Evolutionary conservation across 2,329 filamentous ascomycete genomes (phyloP), one percentile per base, ranked within the genome.

Genomic region (Epichloe brachyelytri): DNA sequence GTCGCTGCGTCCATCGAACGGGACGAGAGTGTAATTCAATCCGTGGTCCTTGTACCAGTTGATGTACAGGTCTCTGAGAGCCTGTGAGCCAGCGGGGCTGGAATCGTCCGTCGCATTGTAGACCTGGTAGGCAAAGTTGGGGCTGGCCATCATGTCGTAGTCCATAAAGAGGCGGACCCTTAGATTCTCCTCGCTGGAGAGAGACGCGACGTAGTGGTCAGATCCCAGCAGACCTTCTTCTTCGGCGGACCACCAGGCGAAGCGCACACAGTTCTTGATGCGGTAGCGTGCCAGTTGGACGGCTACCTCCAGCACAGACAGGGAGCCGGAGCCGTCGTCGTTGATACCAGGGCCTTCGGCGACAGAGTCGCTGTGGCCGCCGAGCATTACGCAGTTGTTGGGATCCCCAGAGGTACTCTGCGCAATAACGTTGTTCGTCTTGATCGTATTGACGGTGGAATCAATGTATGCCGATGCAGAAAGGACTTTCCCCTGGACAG

Each of bases 1-100:
- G 66, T 93, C 87, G 55, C 82, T 87, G 53, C 86, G 81, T 6
- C 86, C 86, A 58, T 88, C 83, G 57, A 93, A 91, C 2, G 80
- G 77, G 30, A 86, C 86, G 52, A 85, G 79, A 0, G 80, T 85
- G 62, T 82, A 83, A 65, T 82, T 81, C 51, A 82, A 72, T 1
- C 74, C 81, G 20, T 82, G 72, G 2, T 71, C 66, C 54, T 73
- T 66, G 68, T 84, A 89, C 74, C 78, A 88, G 46, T 81, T 71
- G 19, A 82, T 70, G 63, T 87, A 88, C 37, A 88, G 69, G 53
- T 82, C 69, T 53, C 82, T 77, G 51, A 88, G 73, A 62, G 88
- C 75, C 55, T 83, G 78, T 0, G 84, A 88, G 1, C 87, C 87
- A 15, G 67, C 71, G 34, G 88, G 87, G 63, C 84, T 84, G 14